These are phyloP conservation scores for Colletotrichum orbiculare DNA, from an alignment of 2,329 filamentous ascomycete species.

Conservation along the genomic window DNA sequence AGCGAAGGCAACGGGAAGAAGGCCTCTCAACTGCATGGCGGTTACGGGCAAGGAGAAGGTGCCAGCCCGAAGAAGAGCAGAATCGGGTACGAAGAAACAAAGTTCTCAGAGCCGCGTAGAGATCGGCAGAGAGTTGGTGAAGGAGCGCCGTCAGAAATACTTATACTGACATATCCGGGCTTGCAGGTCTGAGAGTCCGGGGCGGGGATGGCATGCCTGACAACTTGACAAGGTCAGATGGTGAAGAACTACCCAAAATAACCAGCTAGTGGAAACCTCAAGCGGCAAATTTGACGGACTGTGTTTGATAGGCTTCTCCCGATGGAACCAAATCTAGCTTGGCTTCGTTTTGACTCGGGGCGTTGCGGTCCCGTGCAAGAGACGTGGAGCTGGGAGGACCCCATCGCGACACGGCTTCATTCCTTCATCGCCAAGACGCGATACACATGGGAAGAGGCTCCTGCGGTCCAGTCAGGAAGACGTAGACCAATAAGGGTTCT, in stretches of 20 bases:
- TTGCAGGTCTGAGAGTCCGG: slow-evolving; percentile 18
- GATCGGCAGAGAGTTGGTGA: slow-evolving; percentile 6
- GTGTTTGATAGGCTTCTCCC: slow-evolving; percentile 17
- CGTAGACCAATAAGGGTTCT: slow-evolving; percentile 12
- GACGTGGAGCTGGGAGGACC: neutral
- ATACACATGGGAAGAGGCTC: slow-evolving; percentile 6
- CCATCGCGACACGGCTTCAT: neutral
- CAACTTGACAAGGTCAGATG: slow-evolving; percentile 26
- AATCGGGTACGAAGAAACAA: slow-evolving; percentile 14
- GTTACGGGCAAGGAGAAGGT: slow-evolving; percentile 7
- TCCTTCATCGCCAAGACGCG: slow-evolving; percentile 18
- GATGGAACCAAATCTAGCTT: slow-evolving; percentile 9
- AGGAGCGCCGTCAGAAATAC: slow-evolving; percentile 20
- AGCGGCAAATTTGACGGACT: neutral
- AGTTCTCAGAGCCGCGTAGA: neutral
- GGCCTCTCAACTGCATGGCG: slow-evolving; percentile 39
- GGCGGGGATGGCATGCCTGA: slow-evolving; percentile 20
- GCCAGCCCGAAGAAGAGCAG: slow-evolving; percentile 14
- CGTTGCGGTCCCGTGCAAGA: slow-evolving; percentile 4
- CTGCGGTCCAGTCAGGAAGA: slow-evolving; percentile 1
- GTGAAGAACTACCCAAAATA: slow-evolving; percentile 23
- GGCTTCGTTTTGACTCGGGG: neutral
- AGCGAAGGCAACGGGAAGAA: slow-evolving; percentile 39
- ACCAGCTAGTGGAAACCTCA: slow-evolving; percentile 6
- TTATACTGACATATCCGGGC: slow-evolving; percentile 33